Conservation (phyloP, 2,329 filamentous ascomycete species). For the Colletotrichum sublineola region DNA sequence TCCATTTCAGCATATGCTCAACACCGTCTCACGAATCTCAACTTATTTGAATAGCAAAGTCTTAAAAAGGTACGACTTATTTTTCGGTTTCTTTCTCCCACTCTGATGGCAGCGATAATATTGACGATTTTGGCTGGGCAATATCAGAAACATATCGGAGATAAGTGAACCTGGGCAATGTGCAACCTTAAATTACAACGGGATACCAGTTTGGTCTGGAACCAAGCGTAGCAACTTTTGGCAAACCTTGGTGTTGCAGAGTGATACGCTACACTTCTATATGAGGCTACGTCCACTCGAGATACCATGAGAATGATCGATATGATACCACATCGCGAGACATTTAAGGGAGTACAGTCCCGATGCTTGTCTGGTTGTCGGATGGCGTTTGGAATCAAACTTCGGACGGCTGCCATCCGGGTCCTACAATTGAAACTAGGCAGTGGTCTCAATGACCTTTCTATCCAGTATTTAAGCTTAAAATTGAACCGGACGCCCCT, state of each 20-base stretch:
- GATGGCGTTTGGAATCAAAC: background rate
- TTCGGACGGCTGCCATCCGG: background rate
- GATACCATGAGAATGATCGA: background rate
- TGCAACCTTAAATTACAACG: no score
- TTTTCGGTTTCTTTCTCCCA: no score
- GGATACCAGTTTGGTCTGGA: background rate
- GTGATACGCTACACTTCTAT: background rate
- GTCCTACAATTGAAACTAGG: background rate
- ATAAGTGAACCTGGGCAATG: no score
- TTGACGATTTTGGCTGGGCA: no score
- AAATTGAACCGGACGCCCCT: background rate
- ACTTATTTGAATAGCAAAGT: background rate
- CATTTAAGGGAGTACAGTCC: no score
- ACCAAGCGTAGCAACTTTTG: background rate
- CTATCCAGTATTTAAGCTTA: background rate
- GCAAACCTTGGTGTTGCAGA: background rate
- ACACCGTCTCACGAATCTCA: background rate
- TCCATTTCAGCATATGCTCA: background rate
- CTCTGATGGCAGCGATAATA: no score
- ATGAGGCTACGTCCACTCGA: no score
- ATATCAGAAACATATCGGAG: background rate
- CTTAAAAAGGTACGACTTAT: accelerated
- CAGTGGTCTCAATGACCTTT: background rate
- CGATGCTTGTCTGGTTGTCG: background rate
- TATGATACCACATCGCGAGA: background rate